Percentiles rank a stretch among this genome's conserved stretches.
phyloP scores from a whole-genome alignment of 495 filamentous ascomycete species.

The Tirmania nivea region DNA sequence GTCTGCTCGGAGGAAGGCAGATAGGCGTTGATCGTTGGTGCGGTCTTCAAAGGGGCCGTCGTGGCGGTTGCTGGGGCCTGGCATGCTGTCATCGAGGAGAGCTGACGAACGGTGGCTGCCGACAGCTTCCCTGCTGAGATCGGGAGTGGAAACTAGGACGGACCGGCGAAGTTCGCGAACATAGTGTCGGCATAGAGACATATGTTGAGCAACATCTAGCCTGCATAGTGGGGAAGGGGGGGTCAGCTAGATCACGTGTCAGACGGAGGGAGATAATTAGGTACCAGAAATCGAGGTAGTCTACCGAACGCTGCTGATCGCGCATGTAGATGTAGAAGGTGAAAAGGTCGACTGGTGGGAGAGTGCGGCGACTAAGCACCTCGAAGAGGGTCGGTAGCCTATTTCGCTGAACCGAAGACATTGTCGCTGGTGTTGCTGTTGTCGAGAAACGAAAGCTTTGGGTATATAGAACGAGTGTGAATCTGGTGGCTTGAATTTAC shows the following conservation, averaged over 20 bases:
- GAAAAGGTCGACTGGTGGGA: slow-evolving; percentile 86
- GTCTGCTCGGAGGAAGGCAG: slow-evolving; percentile 49
- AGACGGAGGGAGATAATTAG: no score
- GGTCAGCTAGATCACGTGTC: no score
- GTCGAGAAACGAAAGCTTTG: no score
- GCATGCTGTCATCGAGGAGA: slow-evolving; percentile 40
- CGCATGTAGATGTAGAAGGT: slow-evolving; percentile 99
- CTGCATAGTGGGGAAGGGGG: slow-evolving; percentile 23
- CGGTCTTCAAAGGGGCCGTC: not conserved
- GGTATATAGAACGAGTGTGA: no score
- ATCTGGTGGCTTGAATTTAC: no score
- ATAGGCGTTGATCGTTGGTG: slow-evolving; percentile 28
- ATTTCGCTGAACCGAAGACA: slow-evolving; percentile 31
- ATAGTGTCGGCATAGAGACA: slow-evolving; percentile 93
- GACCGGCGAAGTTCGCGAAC: slow-evolving; percentile 86
- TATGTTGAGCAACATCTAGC: slow-evolving; percentile 98
- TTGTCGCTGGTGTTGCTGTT: not conserved
- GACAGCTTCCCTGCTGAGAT: slow-evolving; percentile 48
- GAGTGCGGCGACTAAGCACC: slow-evolving; percentile 72
- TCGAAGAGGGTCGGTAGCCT: slow-evolving; percentile 86
- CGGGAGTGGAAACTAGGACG: slow-evolving; percentile 78
- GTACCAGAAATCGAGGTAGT: slow-evolving; percentile 97
- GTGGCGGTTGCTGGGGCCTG: slow-evolving; percentile 13
- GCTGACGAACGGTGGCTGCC: slow-evolving; percentile 60
- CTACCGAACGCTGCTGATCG: slow-evolving; percentile 90